Evolutionary conservation across 306 rosid species (phyloP).

Genomic region (Potentilla sterilis): DNA sequence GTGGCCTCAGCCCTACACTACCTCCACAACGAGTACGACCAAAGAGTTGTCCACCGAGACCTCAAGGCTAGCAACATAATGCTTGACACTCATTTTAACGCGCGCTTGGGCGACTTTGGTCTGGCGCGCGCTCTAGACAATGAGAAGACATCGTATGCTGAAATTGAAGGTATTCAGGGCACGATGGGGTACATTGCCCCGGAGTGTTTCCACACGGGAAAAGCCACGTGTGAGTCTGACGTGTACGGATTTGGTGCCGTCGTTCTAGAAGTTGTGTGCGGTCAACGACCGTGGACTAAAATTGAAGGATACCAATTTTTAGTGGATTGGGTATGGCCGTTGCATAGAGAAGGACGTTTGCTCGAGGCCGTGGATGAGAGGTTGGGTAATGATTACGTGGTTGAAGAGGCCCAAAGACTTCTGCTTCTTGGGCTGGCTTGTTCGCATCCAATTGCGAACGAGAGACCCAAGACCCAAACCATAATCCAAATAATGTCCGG

Average conservation of each 20-base stretch:
- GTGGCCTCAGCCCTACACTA: slow-evolving; percentile 66
- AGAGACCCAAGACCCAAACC: slow-evolving; percentile 59
- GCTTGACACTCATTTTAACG: slow-evolving; percentile 62
- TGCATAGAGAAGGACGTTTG: slow-evolving; percentile 51
- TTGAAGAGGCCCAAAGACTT: slow-evolving; percentile 58
- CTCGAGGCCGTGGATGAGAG: slow-evolving; percentile 52
- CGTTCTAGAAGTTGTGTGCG: slow-evolving; percentile 63
- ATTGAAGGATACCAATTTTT: slow-evolving; percentile 40
- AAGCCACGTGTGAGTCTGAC: slow-evolving; percentile 64
- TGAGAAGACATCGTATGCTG: slow-evolving; percentile 61
- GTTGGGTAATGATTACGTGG: slow-evolving; percentile 42
- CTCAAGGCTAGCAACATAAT: slow-evolving; percentile 75
- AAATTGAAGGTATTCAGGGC: slow-evolving; percentile 62
- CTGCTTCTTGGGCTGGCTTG: slow-evolving; percentile 64
- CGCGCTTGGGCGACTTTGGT: slow-evolving; percentile 68
- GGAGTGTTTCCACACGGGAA: slow-evolving; percentile 76
- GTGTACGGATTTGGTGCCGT: slow-evolving; percentile 67
- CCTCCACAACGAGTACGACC: slow-evolving; percentile 69
- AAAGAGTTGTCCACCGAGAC: slow-evolving; percentile 66
- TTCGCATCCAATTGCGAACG: slow-evolving; percentile 60
- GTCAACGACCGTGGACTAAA: slow-evolving; percentile 64
- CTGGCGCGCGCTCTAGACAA: slow-evolving; percentile 72
- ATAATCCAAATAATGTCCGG: slow-evolving; percentile 64
- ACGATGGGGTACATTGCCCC: slow-evolving; percentile 82
- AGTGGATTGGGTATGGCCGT: slow-evolving; percentile 79